A percentile compares a stretch with the other conserved stretches of the same genome.
These are phyloP conservation scores for Chamaecrista fasciculata DNA, from an alignment of 306 rosid genomes.

Conservation along the genomic window DNA sequence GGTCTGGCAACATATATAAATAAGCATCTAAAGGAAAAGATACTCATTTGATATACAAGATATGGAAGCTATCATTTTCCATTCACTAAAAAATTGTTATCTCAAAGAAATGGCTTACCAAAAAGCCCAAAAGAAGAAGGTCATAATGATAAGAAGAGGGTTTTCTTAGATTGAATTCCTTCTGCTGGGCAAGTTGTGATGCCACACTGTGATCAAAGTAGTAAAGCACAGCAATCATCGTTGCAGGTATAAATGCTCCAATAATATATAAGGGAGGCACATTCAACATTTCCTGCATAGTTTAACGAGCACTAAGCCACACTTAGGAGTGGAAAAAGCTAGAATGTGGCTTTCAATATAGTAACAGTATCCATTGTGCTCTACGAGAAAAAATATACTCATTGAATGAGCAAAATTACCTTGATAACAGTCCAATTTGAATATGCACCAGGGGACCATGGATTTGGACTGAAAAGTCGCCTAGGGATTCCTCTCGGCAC, in stretches of 20 bases:
- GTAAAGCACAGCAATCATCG: slow-evolving; percentile 96
- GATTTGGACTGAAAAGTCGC: slow-evolving; percentile 93
- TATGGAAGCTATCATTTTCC: slow-evolving; percentile 11
- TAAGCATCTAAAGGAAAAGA: slow-evolving; percentile 19
- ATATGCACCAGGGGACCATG: slow-evolving; percentile 96
- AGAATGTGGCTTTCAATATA: slow-evolving; percentile 2
- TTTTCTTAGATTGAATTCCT: slow-evolving; percentile 91
- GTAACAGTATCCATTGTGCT: background rate
- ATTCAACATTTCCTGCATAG: slow-evolving; percentile 83
- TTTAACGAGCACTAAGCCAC: slow-evolving; percentile 8
- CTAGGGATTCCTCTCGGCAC: slow-evolving; percentile 92
- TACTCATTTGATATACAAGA: slow-evolving; percentile 15
- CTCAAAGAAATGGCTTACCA: slow-evolving; percentile 49
- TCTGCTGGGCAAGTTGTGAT: slow-evolving; percentile 92
- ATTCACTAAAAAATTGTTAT: slow-evolving; percentile 3
- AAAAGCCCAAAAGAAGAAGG: slow-evolving; percentile 82
- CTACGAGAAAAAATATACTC: background rate
- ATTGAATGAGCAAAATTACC: slow-evolving; percentile 44
- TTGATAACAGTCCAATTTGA: slow-evolving; percentile 90
- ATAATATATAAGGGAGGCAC: slow-evolving; percentile 76
- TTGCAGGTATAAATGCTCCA: slow-evolving; percentile 97
- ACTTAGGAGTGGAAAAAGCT: slow-evolving; percentile 16
- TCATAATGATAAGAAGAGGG: slow-evolving; percentile 95
- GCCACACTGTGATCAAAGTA: slow-evolving; percentile 96
- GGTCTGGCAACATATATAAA: slow-evolving; percentile 49